Base-by-base conservation (phyloP, 257 asterid species). In the Plantago major region DNA sequence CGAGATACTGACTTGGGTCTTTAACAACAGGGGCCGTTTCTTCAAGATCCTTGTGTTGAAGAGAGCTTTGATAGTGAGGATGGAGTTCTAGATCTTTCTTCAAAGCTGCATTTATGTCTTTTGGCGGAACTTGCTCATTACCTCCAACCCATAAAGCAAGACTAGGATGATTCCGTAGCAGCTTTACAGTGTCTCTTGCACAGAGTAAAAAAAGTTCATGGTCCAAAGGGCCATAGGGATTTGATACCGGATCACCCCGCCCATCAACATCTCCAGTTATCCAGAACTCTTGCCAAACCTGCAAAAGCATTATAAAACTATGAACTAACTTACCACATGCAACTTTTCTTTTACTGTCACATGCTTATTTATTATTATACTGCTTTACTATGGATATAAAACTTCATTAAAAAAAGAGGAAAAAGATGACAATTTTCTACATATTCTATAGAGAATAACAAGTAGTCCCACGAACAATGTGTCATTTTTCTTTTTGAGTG, bases 201-300 rank as follows among this genome's bases (percentile, higher is more conserved):
- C 99, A 89, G 45, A 83, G 76, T 76, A 92, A 44, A 77, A 92
- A 92, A 49, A 92, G 84, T 22, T 81, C 99, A 74, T 92, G 99
- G 72, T 92, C 97, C 77, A 92, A 73, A 16, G 99, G 97, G 48
- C 99, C 99, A 71, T 89, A 53, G 42, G 86, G 93, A 74, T 92
- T 92, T 37, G 99, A 89, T 51, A 92, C 78, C 4, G 99, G 99
- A 55, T 12, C 78, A 58, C 97, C 99, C 61, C 97, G 85, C 55
- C 99, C 99, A 69, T 92, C 99, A 55, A 68, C 64, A 46, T 92
- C 99, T 63, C 99, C 99, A 9, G 99, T 92, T 64, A 92, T 92
- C 99, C 99, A 92, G 76, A 92, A 92, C 78, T 92, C 99, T 81
- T 92, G 99, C 99, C 99, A 92, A 65, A 92, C 99, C 99, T 92